A percentile compares a stretch with the other conserved stretches of the same genome.
Evolutionary conservation across 441 rosid genomes (phyloP).

Genomic region (Sinapis alba): DNA sequence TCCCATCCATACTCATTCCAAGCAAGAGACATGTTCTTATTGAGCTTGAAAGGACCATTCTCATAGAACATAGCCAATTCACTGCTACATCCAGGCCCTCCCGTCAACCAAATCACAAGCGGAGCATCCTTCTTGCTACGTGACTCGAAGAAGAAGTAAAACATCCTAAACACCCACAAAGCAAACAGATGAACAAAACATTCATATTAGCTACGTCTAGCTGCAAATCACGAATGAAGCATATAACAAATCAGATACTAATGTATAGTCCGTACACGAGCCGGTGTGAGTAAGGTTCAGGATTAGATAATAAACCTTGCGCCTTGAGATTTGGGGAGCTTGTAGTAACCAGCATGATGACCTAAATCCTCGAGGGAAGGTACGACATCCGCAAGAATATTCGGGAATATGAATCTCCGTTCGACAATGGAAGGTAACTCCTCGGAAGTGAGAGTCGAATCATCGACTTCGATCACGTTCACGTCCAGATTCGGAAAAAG

Average conservation of each 20-base stretch:
- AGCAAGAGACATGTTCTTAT: background rate
- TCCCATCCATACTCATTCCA: slow-evolving; percentile 2
- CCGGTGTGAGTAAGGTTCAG: background rate
- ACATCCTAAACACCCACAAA: background rate
- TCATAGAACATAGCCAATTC: background rate
- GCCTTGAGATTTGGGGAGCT: slow-evolving; percentile 2
- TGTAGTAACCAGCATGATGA: background rate
- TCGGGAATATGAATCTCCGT: too few relatives aligned
- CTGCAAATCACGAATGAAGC: background rate
- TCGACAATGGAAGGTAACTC: too few relatives aligned
- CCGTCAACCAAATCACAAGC: background rate
- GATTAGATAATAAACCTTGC: background rate
- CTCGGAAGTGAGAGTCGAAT: background rate
- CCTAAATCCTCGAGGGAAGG: background rate
- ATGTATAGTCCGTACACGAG: too few relatives aligned
- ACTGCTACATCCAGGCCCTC: background rate
- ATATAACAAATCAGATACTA: background rate
- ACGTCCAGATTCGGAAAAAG: background rate
- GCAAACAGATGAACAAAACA: background rate
- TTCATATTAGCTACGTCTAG: too few relatives aligned
- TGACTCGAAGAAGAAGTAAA: background rate
- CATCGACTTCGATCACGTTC: background rate
- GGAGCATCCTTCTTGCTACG: background rate
- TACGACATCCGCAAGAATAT: too few relatives aligned
- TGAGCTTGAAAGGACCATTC: background rate